Evolutionary conservation across 164 flowering plant genomes (phyloP).

Genomic region (Echeveria elegans): DNA sequence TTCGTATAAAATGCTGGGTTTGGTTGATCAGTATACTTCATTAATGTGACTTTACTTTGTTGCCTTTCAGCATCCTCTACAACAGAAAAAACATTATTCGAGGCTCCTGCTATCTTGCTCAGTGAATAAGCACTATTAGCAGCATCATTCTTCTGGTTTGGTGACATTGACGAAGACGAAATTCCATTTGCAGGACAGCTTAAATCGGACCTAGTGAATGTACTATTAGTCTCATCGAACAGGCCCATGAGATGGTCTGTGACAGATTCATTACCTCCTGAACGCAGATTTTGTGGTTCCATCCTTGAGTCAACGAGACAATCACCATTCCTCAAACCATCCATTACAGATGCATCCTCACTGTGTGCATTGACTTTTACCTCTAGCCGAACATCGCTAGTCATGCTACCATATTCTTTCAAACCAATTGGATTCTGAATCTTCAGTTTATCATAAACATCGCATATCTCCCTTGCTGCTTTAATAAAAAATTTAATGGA

Average conservation of each 20-base stretch:
- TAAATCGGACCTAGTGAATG: background rate
- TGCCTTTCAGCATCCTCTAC: background rate
- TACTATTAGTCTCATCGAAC: background rate
- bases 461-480: slow-evolving; percentile 87
- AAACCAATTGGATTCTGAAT: slow-evolving; percentile 23
- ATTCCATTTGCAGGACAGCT: background rate
- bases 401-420: slow-evolving; percentile 25
- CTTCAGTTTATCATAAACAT: slow-evolving; percentile 60
- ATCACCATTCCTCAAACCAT: background rate
- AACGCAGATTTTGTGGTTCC: background rate
- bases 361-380: slow-evolving; percentile 7
- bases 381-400: slow-evolving; percentile 6
- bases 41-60: background rate
- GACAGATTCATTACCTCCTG: background rate
- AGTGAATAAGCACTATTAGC: background rate
- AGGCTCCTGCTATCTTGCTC: background rate
- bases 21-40: background rate
- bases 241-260: background rate
- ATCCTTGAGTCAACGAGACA: background rate
- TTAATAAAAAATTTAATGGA: slow-evolving; percentile 56
- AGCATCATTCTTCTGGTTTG: background rate
- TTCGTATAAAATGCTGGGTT: background rate
- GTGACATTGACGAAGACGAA: background rate
- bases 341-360: background rate
- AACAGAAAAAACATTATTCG: background rate